Percentiles rank a stretch among this genome's conserved stretches.
Conservation (phyloP, 768 basidiomycete genomes). For the Pulveroboletus sp. region DNA sequence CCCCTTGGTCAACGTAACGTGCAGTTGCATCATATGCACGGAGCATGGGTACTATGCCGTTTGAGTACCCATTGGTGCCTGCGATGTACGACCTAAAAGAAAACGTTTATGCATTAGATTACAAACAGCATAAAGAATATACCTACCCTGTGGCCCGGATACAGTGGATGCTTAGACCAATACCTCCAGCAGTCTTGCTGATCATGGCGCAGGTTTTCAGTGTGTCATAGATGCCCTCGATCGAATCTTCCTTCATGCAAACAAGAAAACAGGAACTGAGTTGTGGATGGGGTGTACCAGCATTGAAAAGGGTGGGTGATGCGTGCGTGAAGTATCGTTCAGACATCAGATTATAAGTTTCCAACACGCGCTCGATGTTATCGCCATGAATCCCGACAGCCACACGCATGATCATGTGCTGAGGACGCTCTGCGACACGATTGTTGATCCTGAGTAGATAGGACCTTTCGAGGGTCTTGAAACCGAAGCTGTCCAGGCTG, state of each 20-base stretch:
- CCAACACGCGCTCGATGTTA: conserved; percentile 83
- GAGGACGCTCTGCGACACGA: conserved; percentile 93
- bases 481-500: conserved; percentile 71
- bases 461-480: conserved; percentile 98
- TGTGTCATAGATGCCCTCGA: conserved; percentile 99
- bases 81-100: conserved; percentile 87
- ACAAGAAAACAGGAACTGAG: conserved; percentile 96
- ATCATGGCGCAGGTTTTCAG: conserved; percentile 99
- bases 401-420: conserved; percentile 99
- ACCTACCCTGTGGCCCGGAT: conserved; percentile 91
- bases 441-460: conserved; percentile 94
- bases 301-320: conserved; percentile 96
- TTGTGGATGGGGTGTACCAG: conserved; percentile 94
- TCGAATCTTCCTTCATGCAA: conserved; percentile 97
- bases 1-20: conserved; percentile 97
- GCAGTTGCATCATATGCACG: conserved; percentile 97
- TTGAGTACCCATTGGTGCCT: conserved; percentile 98
- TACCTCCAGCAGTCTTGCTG: conserved; percentile 98
- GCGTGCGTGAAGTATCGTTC: conserved; percentile 99
- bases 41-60: conserved; percentile 99
- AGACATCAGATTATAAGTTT: conserved; percentile 96
- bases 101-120: not conserved
- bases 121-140: not conserved
- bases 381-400: conserved; percentile 93
- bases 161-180: conserved; percentile 92